Evolutionary conservation across 192 early-diverging fungal species (phyloP), one percentile per base, ranked within the genome.

Genomic region (Entomortierella chlamydospora): DNA sequence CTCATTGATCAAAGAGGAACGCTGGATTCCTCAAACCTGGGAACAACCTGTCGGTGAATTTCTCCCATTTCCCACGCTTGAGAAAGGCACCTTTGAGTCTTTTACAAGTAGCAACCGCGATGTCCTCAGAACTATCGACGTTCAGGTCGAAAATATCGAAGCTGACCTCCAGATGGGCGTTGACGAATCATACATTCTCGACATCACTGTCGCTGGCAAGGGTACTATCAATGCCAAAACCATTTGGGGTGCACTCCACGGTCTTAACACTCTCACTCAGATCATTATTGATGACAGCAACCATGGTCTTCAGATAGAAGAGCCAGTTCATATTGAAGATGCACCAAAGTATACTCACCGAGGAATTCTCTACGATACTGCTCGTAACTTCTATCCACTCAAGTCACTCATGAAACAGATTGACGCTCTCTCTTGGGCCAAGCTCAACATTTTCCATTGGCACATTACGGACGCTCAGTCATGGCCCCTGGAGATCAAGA

Each of bases 371-470:
- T 72, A 91, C 39, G 92, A 93, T 62, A 93, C 91, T 41, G 57
- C 86, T 26, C 87, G 91, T 57, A 90, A 92, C 83, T 94, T 86
- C 31, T 93, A 85, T 64, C 83, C 87, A 2, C 68, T 93, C 41
- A 72, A 80, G 31, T 78, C 76, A 29, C 82, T 93, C 31, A 64
- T 84, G 79, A 83, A 87, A 39, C 90, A 89, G 12, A 84, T 92
- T 20, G 90, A 92, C 60, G 91, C 89, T 47, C 87, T 92, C 83
- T 79, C 91, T 56, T 90, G 86, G 71, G 89, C 87, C 81, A 93
- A 94, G 87, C 69, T 93, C 64, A 94, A 94, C 42, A 89, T 92
- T 15, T 82, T 94, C 70, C 92, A 94, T 73, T 94, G 91, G 91
- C 92, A 94, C 68, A 83, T 90, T 8, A 86, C 87, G 0, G 93